These are phyloP conservation scores for Moricandia moricandioides DNA, from an alignment of 345 rosid species.

Conservation along the genomic window DNA sequence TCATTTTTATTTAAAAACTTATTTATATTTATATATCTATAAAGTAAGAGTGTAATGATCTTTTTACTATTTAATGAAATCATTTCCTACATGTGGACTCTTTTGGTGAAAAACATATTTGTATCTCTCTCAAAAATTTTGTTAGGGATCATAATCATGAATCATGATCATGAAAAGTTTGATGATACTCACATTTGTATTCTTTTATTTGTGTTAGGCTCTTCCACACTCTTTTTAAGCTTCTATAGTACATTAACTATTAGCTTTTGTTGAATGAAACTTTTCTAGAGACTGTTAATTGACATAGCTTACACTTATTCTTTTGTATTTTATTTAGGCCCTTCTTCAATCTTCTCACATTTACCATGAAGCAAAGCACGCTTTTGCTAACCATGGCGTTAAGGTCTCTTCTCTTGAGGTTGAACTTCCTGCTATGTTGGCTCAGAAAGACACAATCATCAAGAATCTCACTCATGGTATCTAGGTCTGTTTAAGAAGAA, in stretches of 20 bases:
- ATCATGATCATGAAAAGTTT: too few relatives aligned
- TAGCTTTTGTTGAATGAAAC: not conserved
- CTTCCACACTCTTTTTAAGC: conserved; percentile 3
- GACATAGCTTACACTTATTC: too few relatives aligned
- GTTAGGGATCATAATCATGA: too few relatives aligned
- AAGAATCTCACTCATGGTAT: conserved; percentile 77
- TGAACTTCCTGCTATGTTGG: conserved; percentile 95
- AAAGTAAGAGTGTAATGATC: too few relatives aligned
- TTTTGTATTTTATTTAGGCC: conserved; percentile 49
- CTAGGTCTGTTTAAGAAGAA: conserved; percentile 95
- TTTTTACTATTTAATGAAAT: too few relatives aligned
- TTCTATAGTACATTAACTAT: not conserved
- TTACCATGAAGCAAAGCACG: conserved; percentile 90
- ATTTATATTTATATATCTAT: too few relatives aligned
- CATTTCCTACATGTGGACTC: too few relatives aligned
- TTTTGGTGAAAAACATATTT: too few relatives aligned
- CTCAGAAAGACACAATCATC: conserved; percentile 94
- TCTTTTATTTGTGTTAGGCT: not conserved
- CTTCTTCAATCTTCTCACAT: conserved; percentile 99
- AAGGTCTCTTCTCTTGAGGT: conserved; percentile 85
- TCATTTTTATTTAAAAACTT: too few relatives aligned
- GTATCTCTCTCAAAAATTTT: too few relatives aligned
- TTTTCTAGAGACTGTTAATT: not conserved
- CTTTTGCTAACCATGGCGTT: conserved; percentile 84
- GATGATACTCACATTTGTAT: too few relatives aligned